Evolutionary conservation across 495 filamentous ascomycete genomes (phyloP), one percentile per base, ranked within the genome.

Genomic region (Penicillium diatomitis): DNA sequence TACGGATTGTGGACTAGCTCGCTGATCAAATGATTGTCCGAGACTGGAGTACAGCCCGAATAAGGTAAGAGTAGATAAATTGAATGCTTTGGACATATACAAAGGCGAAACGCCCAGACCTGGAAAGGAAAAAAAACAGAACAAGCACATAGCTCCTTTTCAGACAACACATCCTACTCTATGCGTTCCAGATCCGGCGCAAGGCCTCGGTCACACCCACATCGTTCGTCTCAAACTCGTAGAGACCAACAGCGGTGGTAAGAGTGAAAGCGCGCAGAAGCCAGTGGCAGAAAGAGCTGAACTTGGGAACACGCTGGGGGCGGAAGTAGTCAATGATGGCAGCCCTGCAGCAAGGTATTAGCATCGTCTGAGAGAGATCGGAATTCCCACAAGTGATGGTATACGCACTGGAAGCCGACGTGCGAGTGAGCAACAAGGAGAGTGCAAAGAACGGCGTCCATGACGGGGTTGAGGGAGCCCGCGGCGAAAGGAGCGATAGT

Each of bases 171-270:
- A 34, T 47, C 39, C 42, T 44, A 30, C 38, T 67, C 54, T 71
- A 74, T 58, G 90, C 90, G 52, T 74, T 84, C 90, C 90, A 96
- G 55, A 95, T 74, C 54, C 85, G 78, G 77, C 85, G 88, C 51
- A 94, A 73, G 31, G 84, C 83, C 76, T 95, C 90, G 10, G 88
- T 95, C 48, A 98, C 61, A 46, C 92, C 92, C 36, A 98, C 89
- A 59, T 98, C 92, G 63, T 95, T 96, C n/a, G 92, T 98, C 82
- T 98, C 90, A 64, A 97, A 96, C 74, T 96, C 90, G 71, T 97
- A 98, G 49, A 96, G 76, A 42, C 90, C 91, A 55, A 95, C 73
- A 29, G 84, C 88, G 36, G 92, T 91, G 44, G 86, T 70, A 44
- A 87, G 70, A 34, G 94, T 95, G 54, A 80, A 82, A 46, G 74